phyloP scores from a whole-genome alignment of 306 rosid genomes.

The Citrullus amarus region DNA sequence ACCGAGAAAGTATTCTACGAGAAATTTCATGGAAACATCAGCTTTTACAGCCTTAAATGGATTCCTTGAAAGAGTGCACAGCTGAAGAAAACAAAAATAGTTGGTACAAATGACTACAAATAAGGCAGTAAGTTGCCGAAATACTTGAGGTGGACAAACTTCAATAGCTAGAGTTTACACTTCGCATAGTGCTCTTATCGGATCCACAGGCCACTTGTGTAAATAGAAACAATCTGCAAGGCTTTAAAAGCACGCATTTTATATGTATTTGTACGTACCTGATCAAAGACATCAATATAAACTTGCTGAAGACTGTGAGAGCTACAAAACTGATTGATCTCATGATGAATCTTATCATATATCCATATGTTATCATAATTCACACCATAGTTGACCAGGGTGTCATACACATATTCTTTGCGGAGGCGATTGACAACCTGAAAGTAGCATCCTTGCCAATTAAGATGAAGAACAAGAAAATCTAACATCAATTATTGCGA shows the following conservation, averaged over 20 bases:
- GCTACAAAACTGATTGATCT: slow-evolving; percentile 89
- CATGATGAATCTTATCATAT: slow-evolving; percentile 90
- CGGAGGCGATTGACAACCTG: slow-evolving; percentile 82
- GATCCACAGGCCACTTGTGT: not conserved
- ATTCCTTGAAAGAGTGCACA: not conserved
- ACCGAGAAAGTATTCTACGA: not conserved
- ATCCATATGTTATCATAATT: slow-evolving; percentile 89
- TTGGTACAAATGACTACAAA: not conserved
- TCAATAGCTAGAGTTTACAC: not conserved
- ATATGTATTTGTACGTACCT: slow-evolving; percentile 28
- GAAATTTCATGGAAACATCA: not conserved
- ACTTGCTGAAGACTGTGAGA: slow-evolving; percentile 80
- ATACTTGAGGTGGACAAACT: not conserved
- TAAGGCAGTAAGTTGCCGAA: not conserved
- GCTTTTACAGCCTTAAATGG: not conserved
- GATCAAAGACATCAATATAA: slow-evolving; percentile 89
- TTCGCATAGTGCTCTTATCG: not conserved
- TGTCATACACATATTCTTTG: slow-evolving; percentile 64
- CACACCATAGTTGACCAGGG: slow-evolving; percentile 74
- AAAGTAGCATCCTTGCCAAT: slow-evolving; percentile 12
- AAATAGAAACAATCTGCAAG: not conserved
- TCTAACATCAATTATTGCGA: not conserved
- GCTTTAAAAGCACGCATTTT: not conserved
- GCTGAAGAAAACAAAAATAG: not conserved
- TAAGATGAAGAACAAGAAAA: not conserved